These are phyloP conservation scores for Gossypium turneri DNA, from an alignment of 345 rosid species.

Conservation along the genomic window DNA sequence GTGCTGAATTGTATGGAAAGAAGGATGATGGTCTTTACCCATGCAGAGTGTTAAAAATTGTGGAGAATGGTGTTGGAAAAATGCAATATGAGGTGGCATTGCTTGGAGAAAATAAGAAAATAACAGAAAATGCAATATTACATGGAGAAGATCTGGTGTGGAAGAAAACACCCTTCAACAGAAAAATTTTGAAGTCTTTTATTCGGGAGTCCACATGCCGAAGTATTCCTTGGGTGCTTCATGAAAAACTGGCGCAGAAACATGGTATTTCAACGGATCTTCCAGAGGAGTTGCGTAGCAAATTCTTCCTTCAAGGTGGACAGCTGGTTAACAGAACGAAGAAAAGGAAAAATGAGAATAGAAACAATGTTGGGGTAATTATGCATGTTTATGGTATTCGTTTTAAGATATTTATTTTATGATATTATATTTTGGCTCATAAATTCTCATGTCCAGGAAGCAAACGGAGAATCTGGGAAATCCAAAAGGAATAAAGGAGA, in stretches of 20 bases:
- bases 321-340: constrained; percentile 44
- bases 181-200: constrained; percentile 78
- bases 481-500: constrained; percentile 59
- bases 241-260: constrained; percentile 55
- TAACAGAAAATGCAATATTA: constrained; percentile 42
- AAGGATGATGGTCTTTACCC: constrained; percentile 47
- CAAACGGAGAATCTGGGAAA: constrained; percentile 39
- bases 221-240: constrained; percentile 84
- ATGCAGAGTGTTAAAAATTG: constrained; percentile 59
- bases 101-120: constrained; percentile 59
- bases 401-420: not conserved
- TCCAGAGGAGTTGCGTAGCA: constrained; percentile 59
- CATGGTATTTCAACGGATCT: constrained; percentile 62
- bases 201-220: constrained; percentile 87
- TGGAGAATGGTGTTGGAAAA: constrained; percentile 35
- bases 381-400: not conserved
- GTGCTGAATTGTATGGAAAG: constrained; percentile 63
- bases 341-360: constrained; percentile 42
- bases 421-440: constrained; percentile 20
- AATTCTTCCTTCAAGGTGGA: constrained; percentile 58
- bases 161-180: constrained; percentile 74
- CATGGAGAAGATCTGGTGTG: constrained; percentile 53
- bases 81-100: constrained; percentile 61
- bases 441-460: constrained; percentile 39
- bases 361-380: constrained; percentile 28